Conservation (phyloP, 768 basidiomycete species). For the Russula sp. region DNA sequence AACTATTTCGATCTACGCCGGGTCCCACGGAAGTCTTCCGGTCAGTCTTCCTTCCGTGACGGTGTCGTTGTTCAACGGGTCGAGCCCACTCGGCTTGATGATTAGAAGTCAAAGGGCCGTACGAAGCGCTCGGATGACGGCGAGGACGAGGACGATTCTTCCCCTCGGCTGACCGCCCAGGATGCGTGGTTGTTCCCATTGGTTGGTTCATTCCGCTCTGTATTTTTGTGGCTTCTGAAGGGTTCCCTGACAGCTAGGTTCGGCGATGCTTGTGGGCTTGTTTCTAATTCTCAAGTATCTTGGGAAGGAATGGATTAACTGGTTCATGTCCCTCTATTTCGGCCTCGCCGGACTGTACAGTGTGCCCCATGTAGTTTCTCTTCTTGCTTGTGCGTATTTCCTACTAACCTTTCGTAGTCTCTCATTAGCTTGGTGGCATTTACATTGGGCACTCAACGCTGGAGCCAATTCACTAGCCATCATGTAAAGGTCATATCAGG, state of each 20-base stretch:
- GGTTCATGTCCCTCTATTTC: constrained; percentile 70
- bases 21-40: constrained; percentile 60
- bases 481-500: constrained; percentile 41
- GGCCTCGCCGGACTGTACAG: constrained; percentile 55
- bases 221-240: background rate
- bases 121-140: constrained; percentile 36
- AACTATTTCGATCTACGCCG: constrained; percentile 57
- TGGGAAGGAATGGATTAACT: constrained; percentile 79
- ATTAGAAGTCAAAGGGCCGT: constrained; percentile 16
- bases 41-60: constrained; percentile 35
- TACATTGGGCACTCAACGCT: constrained; percentile 42
- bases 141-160: constrained; percentile 36
- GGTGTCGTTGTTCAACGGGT: background rate
- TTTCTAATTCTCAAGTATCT: constrained; percentile 67
- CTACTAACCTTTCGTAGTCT: constrained; percentile 32
- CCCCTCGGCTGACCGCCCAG: constrained; percentile 44
- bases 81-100: constrained; percentile 2
- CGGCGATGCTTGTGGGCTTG: constrained; percentile 56
- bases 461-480: constrained; percentile 45
- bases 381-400: background rate
- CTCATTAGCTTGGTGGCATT: constrained; percentile 44
- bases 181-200: constrained; percentile 76
- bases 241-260: constrained; percentile 47
- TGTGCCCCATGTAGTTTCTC: constrained; percentile 56
- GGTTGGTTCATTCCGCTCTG: constrained; percentile 35